These are phyloP conservation scores for Colletotrichum sidae DNA, from an alignment of 2,329 filamentous ascomycete species.

Conservation along the genomic window DNA sequence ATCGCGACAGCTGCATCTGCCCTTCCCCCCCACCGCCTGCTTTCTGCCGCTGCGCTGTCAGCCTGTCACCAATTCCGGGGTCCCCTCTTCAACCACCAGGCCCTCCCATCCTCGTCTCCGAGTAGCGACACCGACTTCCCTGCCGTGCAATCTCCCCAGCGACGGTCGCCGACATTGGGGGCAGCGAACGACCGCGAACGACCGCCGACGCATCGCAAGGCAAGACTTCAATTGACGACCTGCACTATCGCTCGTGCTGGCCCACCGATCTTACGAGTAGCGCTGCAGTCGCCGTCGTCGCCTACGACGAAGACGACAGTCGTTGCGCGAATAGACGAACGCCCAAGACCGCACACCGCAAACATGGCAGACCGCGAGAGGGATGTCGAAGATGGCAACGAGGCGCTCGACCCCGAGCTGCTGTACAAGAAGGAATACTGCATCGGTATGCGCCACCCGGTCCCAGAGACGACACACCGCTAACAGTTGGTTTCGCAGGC, in stretches of 20 bases:
- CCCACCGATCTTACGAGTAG: too few relatives aligned
- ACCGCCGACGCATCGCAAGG: too few relatives aligned
- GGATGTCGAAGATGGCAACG: constrained; percentile 60
- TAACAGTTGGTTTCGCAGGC: constrained; percentile 61
- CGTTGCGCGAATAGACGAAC: neutral
- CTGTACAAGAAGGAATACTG: constrained; percentile 94
- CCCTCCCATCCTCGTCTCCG: neutral
- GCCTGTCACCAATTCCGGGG: constrained; percentile 8
- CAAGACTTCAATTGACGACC: too few relatives aligned
- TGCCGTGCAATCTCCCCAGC: neutral
- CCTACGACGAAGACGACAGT: neutral
- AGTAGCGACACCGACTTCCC: neutral
- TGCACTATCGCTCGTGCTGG: too few relatives aligned
- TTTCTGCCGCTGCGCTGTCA: constrained; percentile 3
- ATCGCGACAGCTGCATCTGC: constrained; percentile 16
- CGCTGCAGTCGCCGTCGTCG: neutral
- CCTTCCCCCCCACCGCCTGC: constrained; percentile 18
- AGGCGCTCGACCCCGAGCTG: constrained; percentile 83
- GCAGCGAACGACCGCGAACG: neutral
- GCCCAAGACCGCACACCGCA: constrained; percentile 25
- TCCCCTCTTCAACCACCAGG: constrained; percentile 15
- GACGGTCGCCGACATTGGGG: constrained; percentile 6
- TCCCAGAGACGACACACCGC: constrained; percentile 9
- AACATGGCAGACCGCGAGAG: constrained; percentile 62
- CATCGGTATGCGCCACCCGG: constrained; percentile 70